These are phyloP conservation scores for Potentilla sterilis DNA, from an alignment of 306 rosid genomes.

Conservation along the genomic window DNA sequence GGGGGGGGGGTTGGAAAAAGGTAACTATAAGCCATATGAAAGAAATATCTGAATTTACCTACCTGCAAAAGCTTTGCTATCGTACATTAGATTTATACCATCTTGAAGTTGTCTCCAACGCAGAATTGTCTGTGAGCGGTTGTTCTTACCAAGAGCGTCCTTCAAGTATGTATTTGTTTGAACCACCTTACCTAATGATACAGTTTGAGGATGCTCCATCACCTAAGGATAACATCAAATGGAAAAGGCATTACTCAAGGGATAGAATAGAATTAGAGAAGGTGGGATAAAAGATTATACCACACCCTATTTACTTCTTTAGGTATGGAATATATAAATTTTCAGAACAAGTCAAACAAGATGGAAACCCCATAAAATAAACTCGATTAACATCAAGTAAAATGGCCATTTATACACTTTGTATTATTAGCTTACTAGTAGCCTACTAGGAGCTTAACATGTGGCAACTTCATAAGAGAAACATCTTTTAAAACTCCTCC, in stretches of 20 bases:
- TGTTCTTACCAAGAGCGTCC: slow-evolving; percentile 51
- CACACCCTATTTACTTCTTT: not conserved
- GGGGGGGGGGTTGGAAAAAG: not conserved
- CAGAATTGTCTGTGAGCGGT: slow-evolving; percentile 34
- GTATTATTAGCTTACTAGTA: not conserved
- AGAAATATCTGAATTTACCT: slow-evolving; percentile 25
- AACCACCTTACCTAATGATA: slow-evolving; percentile 65
- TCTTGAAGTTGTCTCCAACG: slow-evolving; percentile 88
- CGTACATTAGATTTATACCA: slow-evolving; percentile 65
- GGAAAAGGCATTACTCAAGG: not conserved
- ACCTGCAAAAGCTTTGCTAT: slow-evolving; percentile 68
- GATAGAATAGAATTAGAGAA: slow-evolving; percentile 5
- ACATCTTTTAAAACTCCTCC: not conserved
- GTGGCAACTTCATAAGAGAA: not conserved
- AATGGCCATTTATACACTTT: not conserved
- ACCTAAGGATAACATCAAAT: slow-evolving; percentile 48
- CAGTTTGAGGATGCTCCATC: slow-evolving; percentile 89
- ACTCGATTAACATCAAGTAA: not conserved
- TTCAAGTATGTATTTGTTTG: slow-evolving; percentile 58
- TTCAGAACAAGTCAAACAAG: not conserved
- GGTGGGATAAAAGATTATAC: not conserved
- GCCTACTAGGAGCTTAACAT: not conserved
- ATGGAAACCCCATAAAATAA: not conserved
- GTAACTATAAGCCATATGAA: not conserved
- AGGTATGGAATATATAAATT: not conserved